Evolutionary conservation across 371 early-diverging fungal species (phyloP), one percentile per base, ranked within the genome.

Genomic region (Saksenaea vasiformis): DNA sequence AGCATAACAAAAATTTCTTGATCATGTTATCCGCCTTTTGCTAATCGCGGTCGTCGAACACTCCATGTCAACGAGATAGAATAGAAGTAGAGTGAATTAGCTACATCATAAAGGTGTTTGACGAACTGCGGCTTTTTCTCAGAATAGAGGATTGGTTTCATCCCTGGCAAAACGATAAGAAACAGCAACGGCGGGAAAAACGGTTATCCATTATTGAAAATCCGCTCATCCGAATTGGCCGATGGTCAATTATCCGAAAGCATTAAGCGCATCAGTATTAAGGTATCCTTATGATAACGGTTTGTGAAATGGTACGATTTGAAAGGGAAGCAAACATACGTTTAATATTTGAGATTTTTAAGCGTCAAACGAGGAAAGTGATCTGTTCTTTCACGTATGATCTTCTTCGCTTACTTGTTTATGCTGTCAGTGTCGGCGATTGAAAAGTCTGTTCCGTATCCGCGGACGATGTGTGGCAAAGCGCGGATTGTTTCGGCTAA

Each of bases 401-500:
- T 10, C 47, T 47, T 22, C 22, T 22, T 47, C 47, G 47, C 47
- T 47, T 47, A 47, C 22, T 19, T 10, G 47, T 47, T 47, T 47
- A 47, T 47, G 47, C 47, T 47, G 3, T 47, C 22, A 22, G 10
- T 10, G 47, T 3, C 47, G 47, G 47, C 3, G 2, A 0, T 47
- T 47, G 22, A 47, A 47, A 10, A 19, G 19, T 3, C 47, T 8
- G 19, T 19, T 19, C 47, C 47, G 47, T n/a, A 19, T 47, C 47
- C 47, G 47, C 47, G 47, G 47, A 19, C 47, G 47, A 47, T 47
- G 47, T 47, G 47, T 47, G 47, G 47, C 47, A 47, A 22, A 47
- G 47, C 22, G 19, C 47, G 47, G 47, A 47, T 17, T 17, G 47
- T 47, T 8, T 47, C 47, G 47, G 47, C 47, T 47, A 47, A 47